phyloP scores from a whole-genome alignment of 805 yeast genomes.

The Teunomyces cretensis region DNA sequence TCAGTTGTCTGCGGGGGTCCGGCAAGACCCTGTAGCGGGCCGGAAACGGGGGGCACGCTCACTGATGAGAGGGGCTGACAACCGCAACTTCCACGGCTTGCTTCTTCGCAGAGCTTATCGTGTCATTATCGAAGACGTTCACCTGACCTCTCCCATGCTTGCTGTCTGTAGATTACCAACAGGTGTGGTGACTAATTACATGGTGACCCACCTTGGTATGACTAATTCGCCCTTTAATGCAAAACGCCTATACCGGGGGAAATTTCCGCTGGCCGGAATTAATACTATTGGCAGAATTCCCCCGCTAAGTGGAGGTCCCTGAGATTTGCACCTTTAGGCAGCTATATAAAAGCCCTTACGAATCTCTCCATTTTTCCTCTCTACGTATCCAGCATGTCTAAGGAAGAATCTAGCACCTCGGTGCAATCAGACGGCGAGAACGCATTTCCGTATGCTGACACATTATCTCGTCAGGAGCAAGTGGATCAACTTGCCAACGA shows the following conservation, averaged over 20 bases:
- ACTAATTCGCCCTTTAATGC: not conserved
- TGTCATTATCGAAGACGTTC: too few relatives aligned
- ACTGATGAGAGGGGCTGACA: too few relatives aligned
- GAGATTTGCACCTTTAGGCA: not conserved
- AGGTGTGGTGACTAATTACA: too few relatives aligned
- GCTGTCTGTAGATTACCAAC: too few relatives aligned
- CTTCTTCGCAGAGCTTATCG: too few relatives aligned
- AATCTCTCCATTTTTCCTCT: not conserved
- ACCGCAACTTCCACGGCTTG: too few relatives aligned
- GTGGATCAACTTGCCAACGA: constrained; percentile 24
- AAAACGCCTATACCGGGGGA: constrained; percentile 1
- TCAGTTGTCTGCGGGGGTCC: too few relatives aligned
- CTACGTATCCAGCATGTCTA: not conserved
- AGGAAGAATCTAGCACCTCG: not conserved
- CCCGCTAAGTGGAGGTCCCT: not conserved
- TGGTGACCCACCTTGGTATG: not conserved
- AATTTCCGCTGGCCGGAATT: not conserved
- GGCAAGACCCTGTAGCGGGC: too few relatives aligned
- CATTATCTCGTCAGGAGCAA: constrained; percentile 7
- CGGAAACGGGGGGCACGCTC: too few relatives aligned
- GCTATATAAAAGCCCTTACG: too few relatives aligned
- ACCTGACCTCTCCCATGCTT: too few relatives aligned
- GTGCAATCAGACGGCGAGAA: not conserved
- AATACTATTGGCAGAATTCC: not conserved
- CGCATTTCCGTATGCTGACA: not conserved